Conservation (phyloP, 805 yeast genomes). For the Candida ficus region DNA sequence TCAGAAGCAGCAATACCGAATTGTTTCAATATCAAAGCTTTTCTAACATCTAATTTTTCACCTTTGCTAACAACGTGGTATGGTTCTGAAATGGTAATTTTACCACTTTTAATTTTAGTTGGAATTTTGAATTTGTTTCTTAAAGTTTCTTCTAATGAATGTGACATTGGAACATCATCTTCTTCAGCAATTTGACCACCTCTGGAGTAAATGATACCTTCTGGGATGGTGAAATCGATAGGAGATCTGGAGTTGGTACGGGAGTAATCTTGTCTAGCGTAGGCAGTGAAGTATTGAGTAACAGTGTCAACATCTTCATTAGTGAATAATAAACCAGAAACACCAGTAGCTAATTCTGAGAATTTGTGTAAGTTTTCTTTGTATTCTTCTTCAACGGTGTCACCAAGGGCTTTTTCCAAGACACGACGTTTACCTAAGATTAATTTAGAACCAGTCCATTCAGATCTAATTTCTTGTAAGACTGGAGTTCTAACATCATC, state of each 20-base stretch:
- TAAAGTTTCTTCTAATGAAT: constrained; percentile 88
- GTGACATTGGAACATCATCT: constrained; percentile 96
- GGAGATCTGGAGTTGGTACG: constrained; percentile 87
- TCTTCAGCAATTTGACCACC: constrained; percentile 89
- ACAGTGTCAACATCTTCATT: constrained; percentile 87
- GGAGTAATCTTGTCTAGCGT: constrained; percentile 75
- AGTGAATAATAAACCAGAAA: constrained; percentile 84
- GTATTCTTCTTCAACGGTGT: constrained; percentile 83
- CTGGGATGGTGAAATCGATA: constrained; percentile 78
- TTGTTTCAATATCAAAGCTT: constrained; percentile 86
- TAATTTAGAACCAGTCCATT: constrained; percentile 88
- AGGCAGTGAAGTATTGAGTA: constrained; percentile 77
- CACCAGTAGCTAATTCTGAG: constrained; percentile 61
- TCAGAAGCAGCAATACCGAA: constrained; percentile 94
- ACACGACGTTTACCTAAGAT: constrained; percentile 92
- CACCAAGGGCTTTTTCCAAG: constrained; percentile 88
- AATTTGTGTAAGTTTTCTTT: constrained; percentile 75
- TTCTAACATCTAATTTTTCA: constrained; percentile 78
- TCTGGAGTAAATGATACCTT: constrained; percentile 86
- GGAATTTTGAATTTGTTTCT: constrained; percentile 89
- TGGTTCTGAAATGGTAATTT: constrained; percentile 70
- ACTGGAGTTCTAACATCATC: constrained; percentile 96
- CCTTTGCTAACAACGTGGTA: constrained; percentile 78
- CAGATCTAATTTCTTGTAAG: constrained; percentile 84
- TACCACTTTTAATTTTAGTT: constrained; percentile 85